phyloP scores from a whole-genome alignment of 202 grass and related monocot genomes.

The Carex sylvatica region DNA sequence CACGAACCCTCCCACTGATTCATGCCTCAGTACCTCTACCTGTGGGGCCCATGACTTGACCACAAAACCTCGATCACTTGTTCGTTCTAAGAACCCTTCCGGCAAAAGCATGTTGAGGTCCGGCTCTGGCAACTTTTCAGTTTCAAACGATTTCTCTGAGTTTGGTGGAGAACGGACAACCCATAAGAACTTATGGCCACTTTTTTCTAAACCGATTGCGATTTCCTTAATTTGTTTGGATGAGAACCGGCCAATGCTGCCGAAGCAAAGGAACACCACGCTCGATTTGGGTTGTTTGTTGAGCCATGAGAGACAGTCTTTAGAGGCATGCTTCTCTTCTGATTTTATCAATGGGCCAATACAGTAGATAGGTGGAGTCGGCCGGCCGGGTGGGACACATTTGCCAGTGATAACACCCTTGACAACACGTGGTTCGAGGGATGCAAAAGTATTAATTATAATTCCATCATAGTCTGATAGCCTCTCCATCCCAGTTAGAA shows the following conservation, averaged over 20 bases:
- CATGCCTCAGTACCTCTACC: constrained; percentile 47
- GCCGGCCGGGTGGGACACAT: constrained; percentile 25
- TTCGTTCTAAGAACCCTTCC: constrained; percentile 46
- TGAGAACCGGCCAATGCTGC: constrained; percentile 53
- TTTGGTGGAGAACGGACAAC: constrained; percentile 56
- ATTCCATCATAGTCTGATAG: constrained; percentile 28
- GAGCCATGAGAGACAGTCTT: constrained; percentile 54
- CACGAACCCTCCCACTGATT: constrained; percentile 23
- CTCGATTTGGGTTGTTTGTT: constrained; percentile 39
- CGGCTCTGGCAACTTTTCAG: constrained; percentile 37
- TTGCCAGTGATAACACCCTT: background rate
- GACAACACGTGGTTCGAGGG: constrained; percentile 35
- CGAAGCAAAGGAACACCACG: constrained; percentile 67
- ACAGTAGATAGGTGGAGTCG: constrained; percentile 38
- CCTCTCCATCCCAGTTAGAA: background rate
- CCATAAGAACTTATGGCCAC: constrained; percentile 54
- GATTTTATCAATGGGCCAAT: constrained; percentile 53
- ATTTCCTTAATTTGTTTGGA: constrained; percentile 44
- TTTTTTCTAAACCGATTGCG: constrained; percentile 45
- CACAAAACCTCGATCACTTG: constrained; percentile 35
- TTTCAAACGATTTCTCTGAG: constrained; percentile 32
- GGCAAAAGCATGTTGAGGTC: constrained; percentile 51
- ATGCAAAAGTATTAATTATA: constrained; percentile 51
- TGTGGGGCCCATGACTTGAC: constrained; percentile 68
- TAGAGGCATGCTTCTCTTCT: background rate